phyloP scores from a whole-genome alignment of 768 basidiomycete genomes.

The Gloeopeniophorella convolvens region DNA sequence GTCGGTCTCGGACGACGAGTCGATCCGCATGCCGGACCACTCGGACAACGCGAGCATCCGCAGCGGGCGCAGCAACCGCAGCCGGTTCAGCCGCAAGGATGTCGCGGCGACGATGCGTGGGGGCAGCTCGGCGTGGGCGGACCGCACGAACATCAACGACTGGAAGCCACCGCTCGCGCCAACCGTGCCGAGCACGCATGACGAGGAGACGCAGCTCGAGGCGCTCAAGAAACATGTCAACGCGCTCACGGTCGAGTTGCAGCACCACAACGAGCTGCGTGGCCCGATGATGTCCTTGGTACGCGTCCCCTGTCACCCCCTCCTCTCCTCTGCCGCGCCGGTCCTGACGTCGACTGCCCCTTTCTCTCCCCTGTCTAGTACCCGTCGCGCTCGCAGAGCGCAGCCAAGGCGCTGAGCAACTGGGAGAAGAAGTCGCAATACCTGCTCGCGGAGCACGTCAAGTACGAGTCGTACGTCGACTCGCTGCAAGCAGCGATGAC shows the following conservation, averaged over 20 bases:
- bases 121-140: constrained; percentile 65
- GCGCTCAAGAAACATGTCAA: constrained; percentile 77
- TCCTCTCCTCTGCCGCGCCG: neutral
- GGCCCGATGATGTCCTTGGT: constrained; percentile 81
- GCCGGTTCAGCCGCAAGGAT: constrained; percentile 69
- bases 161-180: constrained; percentile 92
- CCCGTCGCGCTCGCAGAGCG: constrained; percentile 65
- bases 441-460: constrained; percentile 86
- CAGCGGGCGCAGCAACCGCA: constrained; percentile 68
- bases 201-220: constrained; percentile 91
- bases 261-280: constrained; percentile 76
- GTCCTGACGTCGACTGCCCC: constrained; percentile 8
- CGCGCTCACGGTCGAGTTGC: constrained; percentile 69
- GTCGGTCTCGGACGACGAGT: constrained; percentile 53
- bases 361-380: constrained; percentile 59
- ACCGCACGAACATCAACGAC: constrained; percentile 77
- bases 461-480: constrained; percentile 93
- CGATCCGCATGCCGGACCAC: constrained; percentile 41
- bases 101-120: constrained; percentile 58
- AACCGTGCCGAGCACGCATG: constrained; percentile 73
- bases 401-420: constrained; percentile 72
- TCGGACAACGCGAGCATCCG: constrained; percentile 67
- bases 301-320: constrained; percentile 21
- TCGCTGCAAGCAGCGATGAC: constrained; percentile 79
- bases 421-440: constrained; percentile 93